Base-by-base conservation (phyloP, 1,284 basidiomycete genomes). In the Austroboletus niveus region DNA sequence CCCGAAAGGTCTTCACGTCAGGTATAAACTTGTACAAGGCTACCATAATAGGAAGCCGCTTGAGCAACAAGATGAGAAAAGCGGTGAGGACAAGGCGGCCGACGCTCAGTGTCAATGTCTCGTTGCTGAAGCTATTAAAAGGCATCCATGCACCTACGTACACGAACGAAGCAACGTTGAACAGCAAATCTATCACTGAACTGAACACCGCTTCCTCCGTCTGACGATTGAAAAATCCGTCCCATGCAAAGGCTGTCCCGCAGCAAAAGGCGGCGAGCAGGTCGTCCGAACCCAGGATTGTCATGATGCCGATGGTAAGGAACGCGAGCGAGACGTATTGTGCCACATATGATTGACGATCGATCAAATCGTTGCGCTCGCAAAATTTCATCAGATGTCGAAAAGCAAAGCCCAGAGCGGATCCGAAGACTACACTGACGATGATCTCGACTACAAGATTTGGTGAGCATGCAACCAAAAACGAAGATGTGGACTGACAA, bases 241-340 rank as follows among this genome's bases (percentile, higher is more conserved):
- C 96, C 96, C 96, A 99, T 0, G 95, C 97, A 66, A 98, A 99
- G 1, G 94, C 94, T 4, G 91, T 88, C 22, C 97, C 97, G 64
- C 95, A 98, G 1, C 89, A 87, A 68, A 99, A 99, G 0, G 96
- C 90, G 11, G 95, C 91, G 9, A 98, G 78, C 12, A 98, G 81
- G 71, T 98, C 94, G 72, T 98, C 94, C 17, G 91, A 89, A n/a
- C 94, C 94, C 24, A 96, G 78, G 14, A 97, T 77, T 0, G 87
- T 89, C 49, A 87, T 89, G 35, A 89, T 79, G 31, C 94, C 94
- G 52, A 93, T 88, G 17, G 89, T 92, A 58, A 96, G 76, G 60
- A 89, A 77, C 8, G 89, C 87, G 43, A 91, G 77, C 20, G 87
- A 87, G 45, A 91, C 77, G 61, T 90, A 90, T 69, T 89, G 87